Percentiles rank a stretch among this genome's conserved stretches.
These are phyloP conservation scores for Didymella lethalis DNA, from an alignment of 2,329 filamentous ascomycete species.

Conservation along the genomic window DNA sequence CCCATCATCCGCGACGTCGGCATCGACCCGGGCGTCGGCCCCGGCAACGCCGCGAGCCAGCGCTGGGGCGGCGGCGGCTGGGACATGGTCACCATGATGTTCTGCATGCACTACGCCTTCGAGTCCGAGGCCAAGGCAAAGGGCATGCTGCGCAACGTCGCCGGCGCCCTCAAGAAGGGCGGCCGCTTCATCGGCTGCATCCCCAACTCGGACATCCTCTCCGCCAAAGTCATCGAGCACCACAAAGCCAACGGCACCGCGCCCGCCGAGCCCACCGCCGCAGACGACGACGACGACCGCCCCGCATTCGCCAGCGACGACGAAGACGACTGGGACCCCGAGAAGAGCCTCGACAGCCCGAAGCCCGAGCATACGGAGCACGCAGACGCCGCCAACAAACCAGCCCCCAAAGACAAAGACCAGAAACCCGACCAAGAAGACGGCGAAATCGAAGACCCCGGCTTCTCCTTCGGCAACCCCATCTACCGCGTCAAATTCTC, in stretches of 20 bases:
- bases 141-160: conserved; percentile 92
- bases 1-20: conserved; percentile 85
- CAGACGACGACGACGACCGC: conserved; percentile 45
- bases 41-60: conserved; percentile 64
- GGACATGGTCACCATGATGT: conserved; percentile 98
- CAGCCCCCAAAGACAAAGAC: conserved; percentile 52
- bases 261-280: conserved; percentile 48
- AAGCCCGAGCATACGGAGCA: conserved; percentile 49
- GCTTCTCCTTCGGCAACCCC: conserved; percentile 87
- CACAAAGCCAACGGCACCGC: conserved; percentile 63
- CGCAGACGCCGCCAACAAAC: conserved; percentile 33
- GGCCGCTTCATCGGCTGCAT: conserved; percentile 94
- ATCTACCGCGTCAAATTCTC: conserved; percentile 93
- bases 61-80: conserved; percentile 79
- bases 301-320: conserved; percentile 50
- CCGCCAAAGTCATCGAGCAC: conserved; percentile 77
- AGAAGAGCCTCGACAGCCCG: conserved; percentile 53
- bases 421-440: conserved; percentile 54
- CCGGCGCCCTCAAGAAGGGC: conserved; percentile 88
- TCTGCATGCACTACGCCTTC: conserved; percentile 98
- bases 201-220: conserved; percentile 93
- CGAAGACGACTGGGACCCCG: conserved; percentile 56
- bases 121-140: conserved; percentile 89
- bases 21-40: conserved; percentile 76
- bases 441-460: conserved; percentile 57